Conservation (phyloP, 2,329 filamentous ascomycete species). For the Ophiostoma quercus region DNA sequence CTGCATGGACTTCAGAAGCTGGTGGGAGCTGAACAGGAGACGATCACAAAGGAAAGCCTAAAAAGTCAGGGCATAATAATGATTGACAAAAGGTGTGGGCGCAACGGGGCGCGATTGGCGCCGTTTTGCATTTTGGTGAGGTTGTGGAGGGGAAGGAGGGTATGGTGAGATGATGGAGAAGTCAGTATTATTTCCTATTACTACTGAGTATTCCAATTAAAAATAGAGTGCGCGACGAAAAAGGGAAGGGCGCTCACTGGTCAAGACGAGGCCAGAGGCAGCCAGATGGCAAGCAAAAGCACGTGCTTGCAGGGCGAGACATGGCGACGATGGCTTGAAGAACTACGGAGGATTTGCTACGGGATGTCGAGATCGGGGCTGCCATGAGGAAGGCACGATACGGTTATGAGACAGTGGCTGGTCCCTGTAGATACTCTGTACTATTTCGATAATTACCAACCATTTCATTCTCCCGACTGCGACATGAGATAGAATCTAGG, state of each 20-base stretch:
- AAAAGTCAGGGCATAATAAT: background rate
- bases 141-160: background rate
- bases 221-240: background rate
- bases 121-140: background rate
- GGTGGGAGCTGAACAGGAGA: background rate
- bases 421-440: background rate
- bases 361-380: background rate
- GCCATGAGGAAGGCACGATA: background rate
- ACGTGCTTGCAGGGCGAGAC: slow-evolving; percentile 10
- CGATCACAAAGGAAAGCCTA: background rate
- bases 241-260: background rate
- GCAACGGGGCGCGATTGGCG: slow-evolving; percentile 20
- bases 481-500: background rate
- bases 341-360: background rate
- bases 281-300: background rate
- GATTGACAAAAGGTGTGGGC: slow-evolving; percentile 16
- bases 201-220: too few species aligned
- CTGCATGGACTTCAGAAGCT: background rate
- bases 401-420: background rate
- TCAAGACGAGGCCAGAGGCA: background rate
- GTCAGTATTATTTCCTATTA: background rate
- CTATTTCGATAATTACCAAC: background rate
- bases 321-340: background rate
- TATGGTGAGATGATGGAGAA: background rate
- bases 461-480: background rate